Evolutionary conservation across 2,329 filamentous ascomycete species (phyloP), one percentile per base, ranked within the genome.

Genomic region (Colletotrichum caudatum): DNA sequence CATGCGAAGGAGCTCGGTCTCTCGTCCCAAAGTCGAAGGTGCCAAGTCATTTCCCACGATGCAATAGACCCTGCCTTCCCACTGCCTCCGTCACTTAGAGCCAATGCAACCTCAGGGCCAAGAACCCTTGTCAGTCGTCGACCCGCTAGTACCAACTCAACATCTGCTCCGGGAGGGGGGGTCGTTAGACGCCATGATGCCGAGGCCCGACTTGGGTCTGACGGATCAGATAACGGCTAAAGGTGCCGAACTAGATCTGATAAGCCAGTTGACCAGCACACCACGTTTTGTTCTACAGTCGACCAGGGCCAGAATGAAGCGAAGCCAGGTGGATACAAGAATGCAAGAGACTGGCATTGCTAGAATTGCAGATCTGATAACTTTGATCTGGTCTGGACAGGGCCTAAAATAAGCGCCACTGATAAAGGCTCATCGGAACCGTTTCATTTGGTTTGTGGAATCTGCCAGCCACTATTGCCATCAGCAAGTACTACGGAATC

Each of bases 321-420:
- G 51, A 35, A 68, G 53, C 59, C 37, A 59, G 53, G 64, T 5
- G 26, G 63, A 60, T 44, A 64, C 59, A 46, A 64, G 53, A 46
- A 58, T 23, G 53, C 18, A 50, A 48, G 35, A 64, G 35, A 51
- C 44, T 54, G 50, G 20, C 3, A 12, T 48, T 50, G 53, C 29
- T 64, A 37, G 20, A 41, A 54, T n/a, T 48, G 56, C 56, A 61
- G 66, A 72, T 72, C 70, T 65, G 61, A 72, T 72, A 72, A 66
- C 70, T 66, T 39, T 66, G 53, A 66, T 62, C 57, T 26, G 41
- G 61, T 29, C 56, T 53, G 11, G 39, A 20, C 33, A n/a, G 33
- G 41, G 59, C 29, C 29, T 2, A 5, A 33, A 20, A 37, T 58
- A 14, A 1, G 26, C 46, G 53, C 65, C 33, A 29, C 23, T 23